These are phyloP conservation scores for Silene conica DNA, from an alignment of 148 eudicot genomes.

Conservation along the genomic window DNA sequence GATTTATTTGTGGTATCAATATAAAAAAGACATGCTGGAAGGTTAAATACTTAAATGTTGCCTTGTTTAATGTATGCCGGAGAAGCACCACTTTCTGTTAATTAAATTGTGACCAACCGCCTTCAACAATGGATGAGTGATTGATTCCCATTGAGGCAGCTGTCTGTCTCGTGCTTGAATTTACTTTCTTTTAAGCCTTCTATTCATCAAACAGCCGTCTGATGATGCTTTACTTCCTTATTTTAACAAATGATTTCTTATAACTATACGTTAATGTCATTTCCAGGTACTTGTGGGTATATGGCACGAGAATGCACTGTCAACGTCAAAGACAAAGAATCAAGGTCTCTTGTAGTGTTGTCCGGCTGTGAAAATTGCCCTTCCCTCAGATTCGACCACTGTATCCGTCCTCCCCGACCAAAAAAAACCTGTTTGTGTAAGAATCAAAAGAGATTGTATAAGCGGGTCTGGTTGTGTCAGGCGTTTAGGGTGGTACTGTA, in stretches of 20 bases:
- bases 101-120: no score
- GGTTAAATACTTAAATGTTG: no score
- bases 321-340: no score
- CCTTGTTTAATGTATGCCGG: no score
- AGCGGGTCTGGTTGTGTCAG: neutral
- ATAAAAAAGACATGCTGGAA: no score
- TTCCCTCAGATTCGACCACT: neutral
- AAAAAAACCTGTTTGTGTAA: neutral
- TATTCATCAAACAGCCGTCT: no score
- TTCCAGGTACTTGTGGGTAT: conserved; percentile 5
- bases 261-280: neutral
- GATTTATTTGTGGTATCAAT: no score
- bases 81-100: no score
- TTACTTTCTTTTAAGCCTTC: no score
- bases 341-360: neutral
- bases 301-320: neutral
- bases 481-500: neutral
- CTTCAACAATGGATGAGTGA: no score
- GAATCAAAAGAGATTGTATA: neutral
- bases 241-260: neutral
- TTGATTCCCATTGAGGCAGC: no score
- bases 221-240: neutral
- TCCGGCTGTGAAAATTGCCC: neutral
- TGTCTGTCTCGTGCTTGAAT: no score
- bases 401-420: neutral